Evolutionary conservation across 2,329 filamentous ascomycete species (phyloP).

Genomic region (Stagonosporopsis cucurbitacearum): DNA sequence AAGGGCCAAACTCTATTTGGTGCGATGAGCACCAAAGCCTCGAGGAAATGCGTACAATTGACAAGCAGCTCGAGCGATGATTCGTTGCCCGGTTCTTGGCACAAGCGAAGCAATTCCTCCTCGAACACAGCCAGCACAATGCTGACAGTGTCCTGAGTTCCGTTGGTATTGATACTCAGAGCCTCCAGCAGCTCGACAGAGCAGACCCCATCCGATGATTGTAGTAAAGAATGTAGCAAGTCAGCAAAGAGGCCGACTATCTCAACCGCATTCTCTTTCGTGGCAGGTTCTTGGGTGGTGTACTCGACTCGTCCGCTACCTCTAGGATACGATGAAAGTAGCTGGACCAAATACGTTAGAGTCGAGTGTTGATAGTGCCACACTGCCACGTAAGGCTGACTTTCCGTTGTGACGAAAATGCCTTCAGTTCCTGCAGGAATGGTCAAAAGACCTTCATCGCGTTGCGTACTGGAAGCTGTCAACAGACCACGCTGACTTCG

Average conservation of each 20-base stretch:
- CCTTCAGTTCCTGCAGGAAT: constrained; percentile 72
- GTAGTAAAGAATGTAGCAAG: constrained; percentile 60
- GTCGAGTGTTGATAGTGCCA: constrained; percentile 80
- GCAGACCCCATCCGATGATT: constrained; percentile 35
- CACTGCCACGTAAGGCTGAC: constrained; percentile 75
- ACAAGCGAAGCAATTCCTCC: constrained; percentile 60
- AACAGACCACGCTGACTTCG: constrained; percentile 36
- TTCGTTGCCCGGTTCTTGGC: constrained; percentile 63
- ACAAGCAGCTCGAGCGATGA: constrained; percentile 71
- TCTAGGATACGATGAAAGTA: constrained; percentile 70
- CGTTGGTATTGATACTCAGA: constrained; percentile 51
- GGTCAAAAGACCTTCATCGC: constrained; percentile 57
- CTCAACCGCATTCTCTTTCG: constrained; percentile 71
- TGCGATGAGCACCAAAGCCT: constrained; percentile 71
- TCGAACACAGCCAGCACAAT: constrained; percentile 89
- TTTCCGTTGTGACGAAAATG: constrained; percentile 74
- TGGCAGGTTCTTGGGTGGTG: constrained; percentile 56
- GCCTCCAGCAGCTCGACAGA: constrained; percentile 39
- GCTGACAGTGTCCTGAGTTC: constrained; percentile 75
- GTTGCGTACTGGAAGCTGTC: constrained; percentile 17
- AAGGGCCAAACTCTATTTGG: constrained; percentile 91
- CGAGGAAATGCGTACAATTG: constrained; percentile 80
- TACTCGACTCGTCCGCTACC: constrained; percentile 59
- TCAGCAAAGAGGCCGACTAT: constrained; percentile 76
- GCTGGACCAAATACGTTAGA: constrained; percentile 78